These are phyloP conservation scores for Chytridiales sp. DNA, from an alignment of 371 early-diverging fungal genomes.

Conservation along the genomic window DNA sequence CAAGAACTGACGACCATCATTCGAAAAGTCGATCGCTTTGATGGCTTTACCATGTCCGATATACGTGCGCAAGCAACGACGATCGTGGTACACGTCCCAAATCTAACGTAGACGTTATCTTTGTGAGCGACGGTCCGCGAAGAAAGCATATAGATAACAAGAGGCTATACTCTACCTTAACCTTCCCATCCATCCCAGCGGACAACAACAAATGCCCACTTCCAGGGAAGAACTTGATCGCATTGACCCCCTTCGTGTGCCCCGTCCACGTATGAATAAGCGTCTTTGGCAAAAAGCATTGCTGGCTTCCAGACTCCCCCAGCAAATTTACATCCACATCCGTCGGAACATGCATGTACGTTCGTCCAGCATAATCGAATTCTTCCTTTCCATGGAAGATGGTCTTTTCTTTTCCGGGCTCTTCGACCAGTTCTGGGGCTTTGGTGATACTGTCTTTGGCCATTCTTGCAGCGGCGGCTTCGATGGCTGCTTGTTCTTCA, in stretches of 20 bases:
- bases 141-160: slow-evolving; percentile 8
- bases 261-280: slow-evolving; percentile 90
- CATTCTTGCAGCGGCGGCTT: slow-evolving; percentile 19
- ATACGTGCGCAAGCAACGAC: slow-evolving; percentile 78
- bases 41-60: slow-evolving; percentile 92
- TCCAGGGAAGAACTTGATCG: slow-evolving; percentile 85
- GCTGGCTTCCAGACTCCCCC: slow-evolving; percentile 72
- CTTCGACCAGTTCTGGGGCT: slow-evolving; percentile 23
- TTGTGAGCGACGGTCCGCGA: not conserved
- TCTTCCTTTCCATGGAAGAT: slow-evolving; percentile 76
- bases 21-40: slow-evolving; percentile 87
- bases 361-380: slow-evolving; percentile 87
- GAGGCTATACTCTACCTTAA: slow-evolving; percentile 56
- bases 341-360: slow-evolving; percentile 91
- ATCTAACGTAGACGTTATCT: slow-evolving; percentile 41
- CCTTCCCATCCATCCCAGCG: slow-evolving; percentile 87
- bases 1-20: slow-evolving; percentile 81
- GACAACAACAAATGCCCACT: slow-evolving; percentile 89
- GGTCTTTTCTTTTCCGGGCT: slow-evolving; percentile 61
- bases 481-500: slow-evolving; percentile 46
- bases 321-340: slow-evolving; percentile 70
- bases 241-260: slow-evolving; percentile 89
- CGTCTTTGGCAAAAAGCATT: slow-evolving; percentile 84
- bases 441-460: slow-evolving; percentile 15
- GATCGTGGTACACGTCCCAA: slow-evolving; percentile 92